Conservation (phyloP, 257 asterid species). For the Asclepias syriaca region DNA sequence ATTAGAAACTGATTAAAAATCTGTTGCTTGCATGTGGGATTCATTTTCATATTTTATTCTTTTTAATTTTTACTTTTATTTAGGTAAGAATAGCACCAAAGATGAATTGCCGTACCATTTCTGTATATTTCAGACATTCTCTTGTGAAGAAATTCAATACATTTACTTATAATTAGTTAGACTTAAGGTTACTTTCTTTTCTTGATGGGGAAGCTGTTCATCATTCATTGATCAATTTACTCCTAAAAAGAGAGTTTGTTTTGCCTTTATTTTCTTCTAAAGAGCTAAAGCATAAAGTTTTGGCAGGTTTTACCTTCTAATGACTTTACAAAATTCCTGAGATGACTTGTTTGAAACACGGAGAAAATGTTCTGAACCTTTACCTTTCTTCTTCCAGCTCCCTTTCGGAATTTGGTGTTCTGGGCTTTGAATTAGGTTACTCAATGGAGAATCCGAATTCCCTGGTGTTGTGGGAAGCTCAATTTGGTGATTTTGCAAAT, state of each 20-base stretch:
- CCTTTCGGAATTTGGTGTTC: constrained; percentile 87
- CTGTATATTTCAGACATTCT: neutral
- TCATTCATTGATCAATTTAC: neutral
- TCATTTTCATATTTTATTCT: neutral
- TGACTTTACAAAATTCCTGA: neutral
- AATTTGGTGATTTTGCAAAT: constrained; percentile 88
- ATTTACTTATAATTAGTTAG: neutral
- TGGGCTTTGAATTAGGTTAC: constrained; percentile 93
- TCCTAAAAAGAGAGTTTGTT: neutral
- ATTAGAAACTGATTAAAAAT: neutral
- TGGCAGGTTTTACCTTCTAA: neutral
- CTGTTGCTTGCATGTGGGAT: neutral
- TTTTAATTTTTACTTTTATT: neutral
- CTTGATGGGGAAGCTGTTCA: neutral
- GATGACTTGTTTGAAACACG: neutral
- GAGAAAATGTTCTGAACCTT: neutral
- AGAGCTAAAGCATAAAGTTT: neutral
- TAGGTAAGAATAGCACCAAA: neutral
- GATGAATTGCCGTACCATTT: neutral
- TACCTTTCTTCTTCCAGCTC: constrained; percentile 48
- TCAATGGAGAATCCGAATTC: constrained; percentile 97
- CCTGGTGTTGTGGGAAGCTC: constrained; percentile 95
- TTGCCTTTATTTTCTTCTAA: neutral
- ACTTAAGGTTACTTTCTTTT: neutral
- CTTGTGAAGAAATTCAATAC: neutral